Percentiles rank a stretch among this genome's conserved stretches.
Evolutionary conservation across 202 grass and related monocot genomes (phyloP).

Genomic region (Elaeis oleifera): DNA sequence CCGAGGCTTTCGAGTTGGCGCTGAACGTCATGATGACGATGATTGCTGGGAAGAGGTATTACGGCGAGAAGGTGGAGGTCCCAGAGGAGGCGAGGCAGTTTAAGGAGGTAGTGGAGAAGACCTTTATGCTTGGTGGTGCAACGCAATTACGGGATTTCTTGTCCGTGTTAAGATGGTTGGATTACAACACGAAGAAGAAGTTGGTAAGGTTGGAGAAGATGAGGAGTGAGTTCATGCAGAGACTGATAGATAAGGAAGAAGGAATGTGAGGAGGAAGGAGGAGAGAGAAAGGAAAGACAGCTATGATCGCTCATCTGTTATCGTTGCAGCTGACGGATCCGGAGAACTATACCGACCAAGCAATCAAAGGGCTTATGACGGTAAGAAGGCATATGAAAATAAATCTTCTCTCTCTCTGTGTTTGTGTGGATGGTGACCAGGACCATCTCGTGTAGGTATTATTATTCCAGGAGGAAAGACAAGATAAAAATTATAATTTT

Average conservation of each 20-base stretch:
- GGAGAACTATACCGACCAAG: constrained; percentile 35
- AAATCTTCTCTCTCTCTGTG: too few relatives aligned
- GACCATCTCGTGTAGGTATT: too few relatives aligned
- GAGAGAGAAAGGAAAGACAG: background rate
- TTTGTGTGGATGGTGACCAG: too few relatives aligned
- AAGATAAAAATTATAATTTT: too few relatives aligned
- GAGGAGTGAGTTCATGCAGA: constrained; percentile 20
- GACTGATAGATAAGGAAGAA: constrained; percentile 23
- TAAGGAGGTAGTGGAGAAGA: constrained; percentile 13
- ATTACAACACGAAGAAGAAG: constrained; percentile 29
- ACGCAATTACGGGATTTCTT: constrained; percentile 36
- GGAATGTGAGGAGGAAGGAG: background rate
- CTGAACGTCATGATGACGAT: constrained; percentile 39
- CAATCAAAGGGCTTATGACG: constrained; percentile 38
- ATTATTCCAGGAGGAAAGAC: too few relatives aligned
- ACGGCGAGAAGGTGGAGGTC: constrained; percentile 2
- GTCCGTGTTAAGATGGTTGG: constrained; percentile 37
- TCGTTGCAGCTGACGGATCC: constrained; percentile 37
- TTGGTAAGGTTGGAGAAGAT: background rate
- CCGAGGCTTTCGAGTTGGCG: background rate
- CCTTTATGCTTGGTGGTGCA: constrained; percentile 24
- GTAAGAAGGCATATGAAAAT: constrained; percentile 27
- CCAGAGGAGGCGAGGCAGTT: constrained; percentile 1
- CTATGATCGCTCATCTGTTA: constrained; percentile 33
- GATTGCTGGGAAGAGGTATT: constrained; percentile 15